A percentile compares a stretch with the other conserved stretches of the same genome.
Evolutionary conservation across 495 filamentous ascomycete genomes (phyloP).

Genomic region (Cairneyella variabilis): DNA sequence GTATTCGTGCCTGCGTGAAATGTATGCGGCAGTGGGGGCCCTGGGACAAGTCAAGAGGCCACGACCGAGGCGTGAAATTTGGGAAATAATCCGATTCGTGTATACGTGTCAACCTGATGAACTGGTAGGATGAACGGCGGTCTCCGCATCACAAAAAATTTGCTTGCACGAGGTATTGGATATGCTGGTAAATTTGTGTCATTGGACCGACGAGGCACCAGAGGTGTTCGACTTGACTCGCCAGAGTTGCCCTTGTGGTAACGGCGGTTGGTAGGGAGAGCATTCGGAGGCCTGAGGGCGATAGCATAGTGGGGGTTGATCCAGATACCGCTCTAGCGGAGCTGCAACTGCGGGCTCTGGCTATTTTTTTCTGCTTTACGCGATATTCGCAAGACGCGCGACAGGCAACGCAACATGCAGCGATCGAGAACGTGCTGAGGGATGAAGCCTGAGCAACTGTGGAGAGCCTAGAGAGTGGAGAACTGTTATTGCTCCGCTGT

Average conservation of each 20-base stretch:
- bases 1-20: background rate
- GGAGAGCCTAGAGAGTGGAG: background rate
- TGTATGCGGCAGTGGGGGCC: background rate
- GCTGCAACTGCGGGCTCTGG: background rate
- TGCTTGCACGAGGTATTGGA: background rate
- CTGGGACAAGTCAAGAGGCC: no score
- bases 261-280: no score
- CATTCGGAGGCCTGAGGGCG: background rate
- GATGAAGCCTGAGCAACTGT: background rate
- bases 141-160: no score
- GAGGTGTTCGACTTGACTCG: no score
- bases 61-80: background rate
- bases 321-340: background rate
- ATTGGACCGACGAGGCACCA: no score
- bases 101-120: no score
- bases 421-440: constrained; percentile 2
- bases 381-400: background rate
- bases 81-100: background rate
- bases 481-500: no score
- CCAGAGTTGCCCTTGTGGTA: no score
- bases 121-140: background rate
- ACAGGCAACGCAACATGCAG: background rate
- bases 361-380: background rate
- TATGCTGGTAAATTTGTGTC: background rate
- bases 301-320: background rate